Percentiles rank a stretch among this genome's conserved stretches.
phyloP scores from a whole-genome alignment of 2,329 filamentous ascomycete species.

The Dichotomopilus funicola region DNA sequence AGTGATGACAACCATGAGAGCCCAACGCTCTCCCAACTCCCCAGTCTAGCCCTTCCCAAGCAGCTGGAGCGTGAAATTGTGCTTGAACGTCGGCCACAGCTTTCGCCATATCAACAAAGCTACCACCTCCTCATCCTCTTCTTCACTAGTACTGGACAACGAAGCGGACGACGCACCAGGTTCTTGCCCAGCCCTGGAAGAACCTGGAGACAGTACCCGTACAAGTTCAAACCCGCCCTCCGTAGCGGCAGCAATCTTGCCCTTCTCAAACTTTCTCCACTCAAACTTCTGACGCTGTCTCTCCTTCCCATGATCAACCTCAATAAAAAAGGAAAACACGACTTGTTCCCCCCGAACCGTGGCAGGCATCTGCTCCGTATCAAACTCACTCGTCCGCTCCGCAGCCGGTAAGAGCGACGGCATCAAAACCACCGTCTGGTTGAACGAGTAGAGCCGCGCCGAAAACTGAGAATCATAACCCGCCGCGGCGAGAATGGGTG shows the following conservation, averaged over 20 bases:
- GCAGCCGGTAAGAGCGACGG: not conserved
- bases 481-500: not conserved
- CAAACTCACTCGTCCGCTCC: not conserved
- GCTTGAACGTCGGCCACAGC: not conserved
- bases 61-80: constrained; percentile 7
- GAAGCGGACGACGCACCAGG: not conserved
- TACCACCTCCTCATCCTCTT: not conserved
- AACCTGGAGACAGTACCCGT: not conserved
- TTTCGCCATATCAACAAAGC: not conserved
- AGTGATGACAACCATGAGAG: constrained; percentile 13
- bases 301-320: not conserved
- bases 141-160: not conserved
- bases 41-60: constrained; percentile 7
- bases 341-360: not conserved
- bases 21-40: constrained; percentile 15
- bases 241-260: not conserved
- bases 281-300: not conserved
- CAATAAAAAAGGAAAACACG: not conserved
- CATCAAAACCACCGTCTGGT: not conserved
- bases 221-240: not conserved
- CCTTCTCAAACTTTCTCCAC: not conserved
- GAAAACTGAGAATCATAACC: not conserved
- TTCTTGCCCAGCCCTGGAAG: not conserved
- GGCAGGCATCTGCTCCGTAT: not conserved
- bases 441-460: not conserved